These are phyloP conservation scores for Mycena epipterygia DNA, from an alignment of 768 basidiomycete species.

Conservation along the genomic window DNA sequence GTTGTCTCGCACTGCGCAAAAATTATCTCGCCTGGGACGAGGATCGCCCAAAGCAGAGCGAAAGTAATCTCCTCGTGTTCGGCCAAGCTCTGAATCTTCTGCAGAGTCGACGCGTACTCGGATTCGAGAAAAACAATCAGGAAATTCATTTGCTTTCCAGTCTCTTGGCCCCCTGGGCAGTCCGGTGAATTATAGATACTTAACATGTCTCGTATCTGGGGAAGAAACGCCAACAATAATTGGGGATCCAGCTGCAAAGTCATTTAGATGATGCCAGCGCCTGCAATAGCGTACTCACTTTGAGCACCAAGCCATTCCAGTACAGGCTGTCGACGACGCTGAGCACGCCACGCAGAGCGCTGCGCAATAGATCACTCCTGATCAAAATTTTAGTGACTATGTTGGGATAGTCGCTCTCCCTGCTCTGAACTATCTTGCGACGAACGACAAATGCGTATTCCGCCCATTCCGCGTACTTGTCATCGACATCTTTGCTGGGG, in stretches of 20 bases:
- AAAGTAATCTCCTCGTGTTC: background rate
- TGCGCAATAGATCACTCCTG: background rate
- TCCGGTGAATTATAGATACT: background rate
- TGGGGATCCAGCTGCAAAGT: no score
- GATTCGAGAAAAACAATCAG: background rate
- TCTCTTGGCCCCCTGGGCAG: background rate
- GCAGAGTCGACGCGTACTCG: background rate
- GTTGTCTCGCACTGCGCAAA: background rate
- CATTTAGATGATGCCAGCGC: no score
- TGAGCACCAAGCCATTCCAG: no score
- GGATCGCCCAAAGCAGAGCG: background rate
- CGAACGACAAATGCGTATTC: constrained; percentile 2
- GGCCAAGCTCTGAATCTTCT: background rate
- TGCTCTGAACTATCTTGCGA: background rate
- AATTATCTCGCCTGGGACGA: background rate
- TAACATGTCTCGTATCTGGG: background rate
- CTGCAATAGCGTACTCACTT: no score
- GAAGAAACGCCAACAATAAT: background rate
- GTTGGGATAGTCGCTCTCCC: background rate
- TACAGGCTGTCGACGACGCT: no score
- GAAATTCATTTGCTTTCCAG: background rate
- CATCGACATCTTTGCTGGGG: background rate
- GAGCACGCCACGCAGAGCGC: background rate
- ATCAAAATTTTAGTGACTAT: background rate
- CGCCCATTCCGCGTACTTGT: constrained; percentile 1